Evolutionary conservation across 495 filamentous ascomycete genomes (phyloP), one percentile per base, ranked within the genome.

Genomic region (Glarea lozoyensis): DNA sequence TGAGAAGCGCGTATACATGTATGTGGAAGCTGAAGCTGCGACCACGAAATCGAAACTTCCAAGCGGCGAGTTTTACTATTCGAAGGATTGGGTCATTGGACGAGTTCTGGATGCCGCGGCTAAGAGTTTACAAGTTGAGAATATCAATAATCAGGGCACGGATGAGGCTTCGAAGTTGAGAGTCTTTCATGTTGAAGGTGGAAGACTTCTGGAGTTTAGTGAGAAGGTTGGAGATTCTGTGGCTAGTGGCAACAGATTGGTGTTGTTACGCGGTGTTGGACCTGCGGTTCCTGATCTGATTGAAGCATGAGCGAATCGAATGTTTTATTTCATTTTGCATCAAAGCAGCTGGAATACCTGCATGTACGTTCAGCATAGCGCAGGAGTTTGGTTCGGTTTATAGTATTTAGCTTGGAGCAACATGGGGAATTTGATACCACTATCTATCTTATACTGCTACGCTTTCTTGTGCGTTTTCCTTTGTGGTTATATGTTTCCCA

Each of bases 161-260:
- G 72, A 82, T 12, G 87, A 94, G 66, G 79, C 83, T 61, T 81
- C 84, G 22, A 76, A 77, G 55, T 54, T 98, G 49, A 60, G 90
- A 27, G 75, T 98, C 1, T 98, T 92, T 44, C 90, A 97, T 61
- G 84, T 96, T 0, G 92, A 97, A 57, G 82, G 79, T 0, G 93
- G 93, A 1, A 64, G 86, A 43, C 65, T 97, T 45, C 56, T 98
- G 49, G 84, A 83, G 36, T 98, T 96, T 61, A 76, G 75, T 17
- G 88, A 95, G 62, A 83, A 88, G 62, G 61, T 82, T 16, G 89
- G 82, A 6, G 72, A 78, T 56, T 72, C 71, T 9, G 58, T 85
- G 48, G 75, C 73, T 42, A 80, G 70, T 52, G 93, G 92, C 2
- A 85, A 97, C 62, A 96, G 85, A 7, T 73, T 97, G 48, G 88